Percentiles rank a stretch among this genome's conserved stretches.
Conservation (phyloP, 2,329 filamentous ascomycete genomes). For the Fusarium longipes region DNA sequence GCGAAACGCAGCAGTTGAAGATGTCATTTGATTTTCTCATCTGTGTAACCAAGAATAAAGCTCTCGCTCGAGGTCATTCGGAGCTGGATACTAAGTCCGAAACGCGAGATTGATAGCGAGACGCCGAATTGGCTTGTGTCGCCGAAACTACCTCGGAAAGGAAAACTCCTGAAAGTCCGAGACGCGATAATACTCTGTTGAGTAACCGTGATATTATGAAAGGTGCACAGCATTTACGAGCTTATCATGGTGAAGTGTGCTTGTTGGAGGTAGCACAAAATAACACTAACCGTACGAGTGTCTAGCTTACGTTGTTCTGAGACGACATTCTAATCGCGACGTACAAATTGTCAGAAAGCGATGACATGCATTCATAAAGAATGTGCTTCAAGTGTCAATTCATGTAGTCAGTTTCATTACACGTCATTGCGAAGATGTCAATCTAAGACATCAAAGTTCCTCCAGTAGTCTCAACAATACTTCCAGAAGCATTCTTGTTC, state of each 20-base stretch:
- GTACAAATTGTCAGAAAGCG: too few species aligned
- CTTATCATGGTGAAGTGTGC: not conserved
- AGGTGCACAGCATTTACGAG: slow-evolving; percentile 8
- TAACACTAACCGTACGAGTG: not conserved
- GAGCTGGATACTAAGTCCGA: slow-evolving; percentile 20
- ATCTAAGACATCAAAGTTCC: slow-evolving; percentile 34
- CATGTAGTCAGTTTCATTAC: too few species aligned
- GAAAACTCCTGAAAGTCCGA: slow-evolving; percentile 4
- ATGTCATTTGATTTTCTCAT: not conserved
- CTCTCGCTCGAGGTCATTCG: not conserved
- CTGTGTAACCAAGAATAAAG: too few species aligned
- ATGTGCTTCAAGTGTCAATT: too few species aligned
- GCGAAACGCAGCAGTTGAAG: too few species aligned
- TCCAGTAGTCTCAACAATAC: slow-evolving; percentile 36
- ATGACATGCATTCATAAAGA: too few species aligned
- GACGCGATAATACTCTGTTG: not conserved
- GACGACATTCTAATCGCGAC: too few species aligned
- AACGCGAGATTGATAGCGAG: slow-evolving; percentile 23
- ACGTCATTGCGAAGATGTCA: too few species aligned
- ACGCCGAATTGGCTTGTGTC: slow-evolving; percentile 8
- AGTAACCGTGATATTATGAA: not conserved
- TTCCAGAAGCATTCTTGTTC: slow-evolving; percentile 38
- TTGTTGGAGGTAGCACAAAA: not conserved
- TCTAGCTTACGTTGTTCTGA: not conserved
- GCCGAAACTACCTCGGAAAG: not conserved